Base-by-base conservation (phyloP, 2,329 filamentous ascomycete species). In the Cryoendolithus antarcticus region DNA sequence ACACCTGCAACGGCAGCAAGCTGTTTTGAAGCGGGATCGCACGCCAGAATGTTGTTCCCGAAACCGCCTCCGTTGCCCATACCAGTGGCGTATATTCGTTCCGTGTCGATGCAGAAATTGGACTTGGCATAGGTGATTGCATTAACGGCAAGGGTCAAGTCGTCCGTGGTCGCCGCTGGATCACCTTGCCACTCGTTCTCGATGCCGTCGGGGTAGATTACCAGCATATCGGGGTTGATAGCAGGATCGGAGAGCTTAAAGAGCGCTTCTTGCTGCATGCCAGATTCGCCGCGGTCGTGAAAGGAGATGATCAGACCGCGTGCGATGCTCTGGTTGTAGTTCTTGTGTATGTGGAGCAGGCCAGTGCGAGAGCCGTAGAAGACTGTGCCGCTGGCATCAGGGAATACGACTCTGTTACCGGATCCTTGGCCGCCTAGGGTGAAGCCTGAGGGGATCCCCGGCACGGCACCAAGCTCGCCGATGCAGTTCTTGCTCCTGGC, bases 51-150 rank as follows among this genome's bases (percentile, higher is more conserved):
- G 15, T 58, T 48, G 13, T 62, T 63, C 3, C 64, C 64, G 29
- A 58, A 56, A 8, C 65, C 72, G 2, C 68, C 74, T 4, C 71
- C 72, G 35, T 75, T 74, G 47, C 62, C 74, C 47, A 75, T 74
- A 34, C 67, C 69, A 1, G 61, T 60, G 9, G 62, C 62, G 44
- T 69, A 72, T 32, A 72, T 55, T 6, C 60, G 61, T 4, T 49
- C 47, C 2, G 53, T 43, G 42, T 71, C 63, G 44, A 72, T 59
- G 50, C 68, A 72, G 49, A 66, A 66, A 3, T 50, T 49, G 7
- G 51, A 42, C 38, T 60, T 49, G 8, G 71, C 46, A 24, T 64
- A 47, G 9, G 54, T 48, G 24, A 68, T 50, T 11, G 71, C 57
- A 39, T 67, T 62, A 3, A 61, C 46, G 12, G 60, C 65, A 50